A percentile compares a stretch with the other conserved stretches of the same genome.
Evolutionary conservation across 1,284 basidiomycete genomes (phyloP).

Genomic region (Moesziomyces antarcticus): DNA sequence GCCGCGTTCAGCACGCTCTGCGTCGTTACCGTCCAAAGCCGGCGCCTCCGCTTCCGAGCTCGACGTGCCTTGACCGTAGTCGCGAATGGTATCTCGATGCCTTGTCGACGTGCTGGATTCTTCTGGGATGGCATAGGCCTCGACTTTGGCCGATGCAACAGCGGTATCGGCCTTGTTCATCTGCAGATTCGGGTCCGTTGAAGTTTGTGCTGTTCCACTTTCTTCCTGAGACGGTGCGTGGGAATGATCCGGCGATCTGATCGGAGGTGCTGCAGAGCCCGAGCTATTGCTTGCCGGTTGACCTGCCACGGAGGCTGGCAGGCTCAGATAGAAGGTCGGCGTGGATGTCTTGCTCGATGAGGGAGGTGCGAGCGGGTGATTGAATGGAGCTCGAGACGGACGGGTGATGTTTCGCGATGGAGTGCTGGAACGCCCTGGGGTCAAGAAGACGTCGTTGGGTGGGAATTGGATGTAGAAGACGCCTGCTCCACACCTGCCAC

Average conservation of each 20-base stretch:
- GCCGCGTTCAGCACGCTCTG: too few species aligned
- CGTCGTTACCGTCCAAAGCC: too few species aligned
- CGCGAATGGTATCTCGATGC: neutral
- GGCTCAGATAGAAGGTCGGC: conserved; percentile 17
- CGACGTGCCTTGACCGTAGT: too few species aligned
- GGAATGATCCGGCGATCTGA: too few species aligned
- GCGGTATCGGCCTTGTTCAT: too few species aligned
- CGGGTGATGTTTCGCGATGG: neutral
- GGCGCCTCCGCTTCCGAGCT: neutral
- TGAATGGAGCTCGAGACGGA: neutral
- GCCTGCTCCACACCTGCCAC: conserved; percentile 42
- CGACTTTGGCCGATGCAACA: conserved; percentile 1
- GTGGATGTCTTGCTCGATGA: neutral
- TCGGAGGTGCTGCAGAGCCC: too few species aligned
- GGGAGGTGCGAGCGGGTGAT: too few species aligned
- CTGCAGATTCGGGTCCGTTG: neutral
- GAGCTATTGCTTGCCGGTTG: too few species aligned
- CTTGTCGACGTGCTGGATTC: neutral
- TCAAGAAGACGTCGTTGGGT: conserved; percentile 26
- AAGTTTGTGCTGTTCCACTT: neutral
- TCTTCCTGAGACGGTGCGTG: too few species aligned
- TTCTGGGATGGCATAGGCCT: conserved; percentile 32
- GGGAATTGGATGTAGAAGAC: conserved; percentile 47
- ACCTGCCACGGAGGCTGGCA: conserved; percentile 18
- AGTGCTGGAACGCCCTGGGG: too few species aligned